These are phyloP conservation scores for Aureobasidium vineae DNA, from an alignment of 2,329 filamentous ascomycete species.

Conservation along the genomic window DNA sequence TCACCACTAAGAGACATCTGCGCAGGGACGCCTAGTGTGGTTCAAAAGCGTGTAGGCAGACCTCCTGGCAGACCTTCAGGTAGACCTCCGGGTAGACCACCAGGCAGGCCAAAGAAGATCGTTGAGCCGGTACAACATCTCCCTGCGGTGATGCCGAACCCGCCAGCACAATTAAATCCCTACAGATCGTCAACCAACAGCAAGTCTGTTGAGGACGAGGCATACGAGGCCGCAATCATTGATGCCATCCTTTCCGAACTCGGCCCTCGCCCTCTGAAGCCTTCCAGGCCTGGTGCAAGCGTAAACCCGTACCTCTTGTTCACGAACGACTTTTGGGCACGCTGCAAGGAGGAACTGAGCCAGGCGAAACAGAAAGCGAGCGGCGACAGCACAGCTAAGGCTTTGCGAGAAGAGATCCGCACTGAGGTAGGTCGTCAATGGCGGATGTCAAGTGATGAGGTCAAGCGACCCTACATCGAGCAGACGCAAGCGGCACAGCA, in stretches of 20 bases:
- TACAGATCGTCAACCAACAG: slow-evolving; percentile 28
- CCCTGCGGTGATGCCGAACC: slow-evolving; percentile 22
- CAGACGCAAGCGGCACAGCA: slow-evolving; percentile 69
- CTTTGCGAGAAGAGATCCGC: slow-evolving; percentile 70
- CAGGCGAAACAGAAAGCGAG: slow-evolving; percentile 64
- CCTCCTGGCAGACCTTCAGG: slow-evolving; percentile 9
- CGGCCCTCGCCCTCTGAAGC: slow-evolving; percentile 71
- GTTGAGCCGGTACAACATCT: slow-evolving; percentile 20
- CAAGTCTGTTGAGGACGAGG: slow-evolving; percentile 41
- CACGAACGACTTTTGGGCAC: slow-evolving; percentile 70
- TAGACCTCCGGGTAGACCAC: slow-evolving; percentile 11
- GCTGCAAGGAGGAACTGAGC: slow-evolving; percentile 64
- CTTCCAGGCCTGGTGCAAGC: slow-evolving; percentile 61
- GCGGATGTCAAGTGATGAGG: slow-evolving; percentile 70
- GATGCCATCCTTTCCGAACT: slow-evolving; percentile 59
- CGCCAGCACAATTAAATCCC: slow-evolving; percentile 21
- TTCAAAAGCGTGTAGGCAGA: neutral
- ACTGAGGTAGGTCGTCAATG: slow-evolving; percentile 86
- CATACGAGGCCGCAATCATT: slow-evolving; percentile 59
- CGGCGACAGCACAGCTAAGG: slow-evolving; percentile 66
- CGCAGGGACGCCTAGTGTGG: neutral
- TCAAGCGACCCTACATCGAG: slow-evolving; percentile 74
- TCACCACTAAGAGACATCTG: neutral
- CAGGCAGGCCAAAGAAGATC: slow-evolving; percentile 26
- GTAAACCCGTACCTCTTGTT: slow-evolving; percentile 88